Base-by-base conservation (phyloP, 1,284 basidiomycete genomes). In the Malassezia furfur region DNA sequence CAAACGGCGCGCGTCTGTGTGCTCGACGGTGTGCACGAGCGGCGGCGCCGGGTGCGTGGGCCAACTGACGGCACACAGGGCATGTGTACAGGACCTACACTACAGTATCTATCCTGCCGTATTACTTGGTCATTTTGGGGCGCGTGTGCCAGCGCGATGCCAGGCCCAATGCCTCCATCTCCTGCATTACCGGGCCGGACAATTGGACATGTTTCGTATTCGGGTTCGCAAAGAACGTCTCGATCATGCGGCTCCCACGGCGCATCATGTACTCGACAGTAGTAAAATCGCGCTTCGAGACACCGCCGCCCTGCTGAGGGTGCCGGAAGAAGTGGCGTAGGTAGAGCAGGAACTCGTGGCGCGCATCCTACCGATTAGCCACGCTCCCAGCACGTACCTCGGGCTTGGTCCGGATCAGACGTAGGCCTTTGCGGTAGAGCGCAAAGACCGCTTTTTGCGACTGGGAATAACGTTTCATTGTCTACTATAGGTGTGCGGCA, bases 221-320 rank as follows among this genome's bases (percentile, higher is more conserved):
- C 21, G 48, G 52, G 19, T 68, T 66, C 38, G 62, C 62, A 32
- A 70, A 72, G 0, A 70, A 61, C 12, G 67, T 61, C 3, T 72
- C 66, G 2, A 74, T 40, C 48, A 70, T 61, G 19, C 63, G 59
- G 15, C 52, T 48, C 17, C 60, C 68, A 25, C 66, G 64, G 17
- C 72, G 62, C 50, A 66, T 61, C 62, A 74, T 61, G 59, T 73
- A 72, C 40, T 74, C 72, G 40, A 74, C 65, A 22, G 68, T 68
- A 1, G 61, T 50, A 52, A 74, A 73, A 56, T 74, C 71, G 28
- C 66, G 52, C 39, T 61, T 57, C 8, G 54, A 51, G 3, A 74
- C 48, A 7, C 64, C 66, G 21, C 70, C 70, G 34, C 70, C 70
- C 62, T 63, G 63, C 4, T 59, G 60, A 1, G 72, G 72, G 50